Evolutionary conservation across 495 filamentous ascomycete genomes (phyloP), one percentile per base, ranked within the genome.

Genomic region (Apiosordaria backusii): DNA sequence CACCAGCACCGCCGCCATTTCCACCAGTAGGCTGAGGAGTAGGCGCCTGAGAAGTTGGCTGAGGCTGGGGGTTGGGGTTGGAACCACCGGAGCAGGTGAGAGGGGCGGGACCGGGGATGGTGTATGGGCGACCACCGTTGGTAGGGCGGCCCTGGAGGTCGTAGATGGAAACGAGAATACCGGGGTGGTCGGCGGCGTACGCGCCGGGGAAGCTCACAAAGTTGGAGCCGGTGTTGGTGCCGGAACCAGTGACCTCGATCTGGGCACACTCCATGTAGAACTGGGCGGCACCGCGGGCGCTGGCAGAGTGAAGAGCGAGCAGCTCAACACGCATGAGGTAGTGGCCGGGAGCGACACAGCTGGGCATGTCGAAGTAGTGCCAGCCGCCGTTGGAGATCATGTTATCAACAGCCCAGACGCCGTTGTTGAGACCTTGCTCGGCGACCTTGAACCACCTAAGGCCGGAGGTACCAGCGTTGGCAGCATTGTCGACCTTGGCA

Each of bases 291-390:
- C 77, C 77, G 1, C 62, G 58, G n/a, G 25, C 57, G 22, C 69
- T 63, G 19, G 83, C 82, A 18, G 68, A 70, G 73, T 84, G 82
- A 25, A 85, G 78, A 5, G 83, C 82, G 29, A 84, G 79, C 6
- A 84, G 67, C 74, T 85, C 83, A 35, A 82, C 81, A 4, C 83
- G 80, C 69, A 85, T 78, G 5, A 85, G 77, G 70, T 86, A 82
- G 60, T 84, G 76, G 25, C 79, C 78, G 0, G 79, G 74, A 19
- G 78, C 77, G 50, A 85, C 69, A 67, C 79, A 82, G 9, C 67
- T 53, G n/a, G 81, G 78, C 71, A 82, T 79, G 52, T 73, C 75
- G 65, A 83, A 80, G 67, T 81, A 78, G 67, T 81, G 76, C 78
- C 78, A 80, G 57, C 79, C 81, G 13, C 70, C 52, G 70, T 70